Percentiles rank a stretch among this genome's conserved stretches.
These are phyloP conservation scores for Meyerozyma guilliermondii DNA, from an alignment of 1,139 yeast species.

Conservation along the genomic window DNA sequence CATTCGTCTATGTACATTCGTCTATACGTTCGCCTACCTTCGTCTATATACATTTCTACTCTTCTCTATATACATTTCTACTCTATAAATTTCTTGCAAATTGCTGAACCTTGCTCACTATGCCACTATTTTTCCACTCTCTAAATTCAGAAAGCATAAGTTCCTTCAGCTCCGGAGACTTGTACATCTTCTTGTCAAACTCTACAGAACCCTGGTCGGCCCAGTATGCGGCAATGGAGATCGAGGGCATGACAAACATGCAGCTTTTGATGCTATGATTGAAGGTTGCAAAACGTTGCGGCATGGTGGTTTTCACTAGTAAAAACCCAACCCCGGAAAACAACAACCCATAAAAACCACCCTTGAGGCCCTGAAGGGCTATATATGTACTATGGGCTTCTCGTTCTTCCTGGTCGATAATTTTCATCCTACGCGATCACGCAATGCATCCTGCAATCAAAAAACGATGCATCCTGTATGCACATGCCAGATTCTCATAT, in stretches of 20 bases:
- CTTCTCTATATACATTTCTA: too few relatives aligned
- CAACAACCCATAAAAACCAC: conserved; percentile 34
- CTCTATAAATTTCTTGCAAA: neutral
- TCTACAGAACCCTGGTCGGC: conserved; percentile 49
- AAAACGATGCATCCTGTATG: neutral
- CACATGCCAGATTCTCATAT: neutral
- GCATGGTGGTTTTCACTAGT: conserved; percentile 30
- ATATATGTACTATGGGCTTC: conserved; percentile 38
- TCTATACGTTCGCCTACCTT: too few relatives aligned
- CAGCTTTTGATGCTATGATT: conserved; percentile 38
- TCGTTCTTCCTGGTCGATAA: conserved; percentile 34
- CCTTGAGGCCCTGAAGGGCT: conserved; percentile 35
- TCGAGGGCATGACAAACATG: conserved; percentile 38
- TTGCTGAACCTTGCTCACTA: neutral
- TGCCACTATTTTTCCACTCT: conserved; percentile 13
- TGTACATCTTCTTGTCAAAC: conserved; percentile 38
- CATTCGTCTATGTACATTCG: too few relatives aligned
- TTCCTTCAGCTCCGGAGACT: conserved; percentile 24
- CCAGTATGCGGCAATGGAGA: conserved; percentile 35
- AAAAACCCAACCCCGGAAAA: conserved; percentile 30
- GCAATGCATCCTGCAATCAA: neutral
- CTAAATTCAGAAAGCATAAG: conserved; percentile 18
- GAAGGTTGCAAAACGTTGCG: conserved; percentile 29
- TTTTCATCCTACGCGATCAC: conserved; percentile 24
- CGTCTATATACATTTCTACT: too few relatives aligned